Evolutionary conservation across 352 stramenopile genomes (phyloP).

Genomic region (Pythium brachiatum): DNA sequence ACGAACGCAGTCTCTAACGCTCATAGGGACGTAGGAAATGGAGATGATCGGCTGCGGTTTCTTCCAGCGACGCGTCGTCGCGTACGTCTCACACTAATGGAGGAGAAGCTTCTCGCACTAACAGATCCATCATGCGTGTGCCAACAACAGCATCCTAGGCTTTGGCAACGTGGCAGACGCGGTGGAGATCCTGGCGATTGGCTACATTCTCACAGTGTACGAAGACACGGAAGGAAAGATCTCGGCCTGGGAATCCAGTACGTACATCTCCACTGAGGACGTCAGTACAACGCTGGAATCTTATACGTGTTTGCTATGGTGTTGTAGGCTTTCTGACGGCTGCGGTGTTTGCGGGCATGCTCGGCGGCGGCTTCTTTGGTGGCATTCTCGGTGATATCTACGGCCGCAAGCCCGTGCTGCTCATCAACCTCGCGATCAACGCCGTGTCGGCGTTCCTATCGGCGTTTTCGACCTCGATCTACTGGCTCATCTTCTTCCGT

Average conservation of each 20-base stretch:
- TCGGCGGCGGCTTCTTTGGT: conserved; percentile 71
- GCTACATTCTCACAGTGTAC: conserved; percentile 85
- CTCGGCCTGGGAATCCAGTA: conserved; percentile 74
- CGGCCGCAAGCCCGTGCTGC: conserved; percentile 73
- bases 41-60: conserved; percentile 69
- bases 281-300: neutral
- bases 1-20: neutral
- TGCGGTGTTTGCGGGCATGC: conserved; percentile 89
- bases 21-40: conserved; percentile 46
- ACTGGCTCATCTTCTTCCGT: conserved; percentile 78
- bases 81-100: conserved; percentile 39
- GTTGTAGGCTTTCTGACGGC: conserved; percentile 77
- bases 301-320: too few species aligned
- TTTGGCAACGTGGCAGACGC: conserved; percentile 88
- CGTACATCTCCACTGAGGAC: conserved; percentile 11
- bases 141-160: conserved; percentile 70
- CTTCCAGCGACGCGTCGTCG: conserved; percentile 66
- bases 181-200: conserved; percentile 89
- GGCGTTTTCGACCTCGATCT: conserved; percentile 62
- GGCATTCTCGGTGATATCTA: conserved; percentile 78
- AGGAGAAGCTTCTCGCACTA: too few species aligned
- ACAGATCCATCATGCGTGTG: too few species aligned
- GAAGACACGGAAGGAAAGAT: conserved; percentile 62
- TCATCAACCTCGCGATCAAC: conserved; percentile 81
- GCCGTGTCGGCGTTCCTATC: conserved; percentile 71